Evolutionary conservation across 257 asterid genomes (phyloP), one percentile per base, ranked within the genome.

Genomic region (Cynanchum wilfordii): DNA sequence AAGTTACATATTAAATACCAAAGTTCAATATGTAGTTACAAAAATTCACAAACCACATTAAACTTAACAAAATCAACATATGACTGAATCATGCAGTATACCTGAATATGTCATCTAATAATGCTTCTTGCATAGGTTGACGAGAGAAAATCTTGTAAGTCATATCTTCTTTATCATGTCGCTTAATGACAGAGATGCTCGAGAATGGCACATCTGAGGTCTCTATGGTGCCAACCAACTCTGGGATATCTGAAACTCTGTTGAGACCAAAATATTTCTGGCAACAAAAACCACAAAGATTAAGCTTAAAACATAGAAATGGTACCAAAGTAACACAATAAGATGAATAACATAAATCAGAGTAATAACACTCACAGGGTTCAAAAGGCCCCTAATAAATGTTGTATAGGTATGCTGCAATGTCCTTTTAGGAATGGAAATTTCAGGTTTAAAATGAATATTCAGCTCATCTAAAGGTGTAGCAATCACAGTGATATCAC

Each of bases 91-190:
- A 5, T 16, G 17, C 15, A 24, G 24, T 38, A 24, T 86, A 93
- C 98, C 97, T 93, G 86, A 92, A 95, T 71, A 92, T 79, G 29
- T 79, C 75, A 69, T 89, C 96, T 79, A 95, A 84, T 19, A 90
- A 80, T 58, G 77, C 87, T 78, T 95, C 97, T 20, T 85, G 57
- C 89, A 92, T 73, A 57, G 80, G 83, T 71, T 82, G 58, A 51
- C 98, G 98, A 7, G 99, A 92, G 88, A 95, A 95, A 49, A 95
- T 72, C 89, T 95, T 95, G 88, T 87, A 95, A 38, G 94, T 84
- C 82, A 75, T 78, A 77, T 95, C 98, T 45, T 83, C 84, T 83
- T 87, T 90, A 42, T 47, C 72, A 66, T 90, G 92, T 73, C 82
- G 71, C 88, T 87, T 86, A 66, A 90, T 90, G 75, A 90, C 62